A percentile compares a stretch with the other conserved stretches of the same genome.
Conservation (phyloP, 768 basidiomycete species). For the Tulasnella sp. region DNA sequence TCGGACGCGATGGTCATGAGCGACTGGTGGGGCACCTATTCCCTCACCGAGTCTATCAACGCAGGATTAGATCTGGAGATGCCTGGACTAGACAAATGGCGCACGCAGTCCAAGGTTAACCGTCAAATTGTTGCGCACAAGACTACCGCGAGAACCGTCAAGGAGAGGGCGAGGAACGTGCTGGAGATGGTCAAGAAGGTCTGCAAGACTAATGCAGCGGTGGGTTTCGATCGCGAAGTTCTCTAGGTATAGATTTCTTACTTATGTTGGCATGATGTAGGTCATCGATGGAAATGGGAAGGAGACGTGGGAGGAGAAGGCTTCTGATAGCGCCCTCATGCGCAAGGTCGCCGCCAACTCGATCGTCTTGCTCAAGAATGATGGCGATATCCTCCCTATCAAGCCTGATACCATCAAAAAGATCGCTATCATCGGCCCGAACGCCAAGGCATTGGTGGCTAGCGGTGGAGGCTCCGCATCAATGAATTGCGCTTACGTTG, state of each 20-base stretch:
- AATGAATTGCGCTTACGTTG: constrained; percentile 45
- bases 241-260: constrained; percentile 28
- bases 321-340: constrained; percentile 47
- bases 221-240: constrained; percentile 49
- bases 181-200: constrained; percentile 49
- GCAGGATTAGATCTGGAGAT: constrained; percentile 57
- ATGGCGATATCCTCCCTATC: constrained; percentile 43
- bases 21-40: constrained; percentile 43
- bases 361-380: constrained; percentile 58
- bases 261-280: constrained; percentile 40
- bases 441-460: constrained; percentile 50
- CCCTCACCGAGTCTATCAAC: constrained; percentile 37
- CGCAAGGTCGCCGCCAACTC: constrained; percentile 47
- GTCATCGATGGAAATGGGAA: constrained; percentile 42
- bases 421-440: constrained; percentile 58
- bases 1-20: constrained; percentile 51
- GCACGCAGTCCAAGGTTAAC: constrained; percentile 12
- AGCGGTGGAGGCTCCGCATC: constrained; percentile 68
- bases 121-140: constrained; percentile 34
- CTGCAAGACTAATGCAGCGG: constrained; percentile 52
- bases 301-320: constrained; percentile 51
- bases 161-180: constrained; percentile 20
- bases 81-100: constrained; percentile 32
- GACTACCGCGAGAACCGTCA: constrained; percentile 20
- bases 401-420: constrained; percentile 30